These are phyloP conservation scores for Candida krabiensis DNA, from an alignment of 805 yeast genomes.

Conservation along the genomic window DNA sequence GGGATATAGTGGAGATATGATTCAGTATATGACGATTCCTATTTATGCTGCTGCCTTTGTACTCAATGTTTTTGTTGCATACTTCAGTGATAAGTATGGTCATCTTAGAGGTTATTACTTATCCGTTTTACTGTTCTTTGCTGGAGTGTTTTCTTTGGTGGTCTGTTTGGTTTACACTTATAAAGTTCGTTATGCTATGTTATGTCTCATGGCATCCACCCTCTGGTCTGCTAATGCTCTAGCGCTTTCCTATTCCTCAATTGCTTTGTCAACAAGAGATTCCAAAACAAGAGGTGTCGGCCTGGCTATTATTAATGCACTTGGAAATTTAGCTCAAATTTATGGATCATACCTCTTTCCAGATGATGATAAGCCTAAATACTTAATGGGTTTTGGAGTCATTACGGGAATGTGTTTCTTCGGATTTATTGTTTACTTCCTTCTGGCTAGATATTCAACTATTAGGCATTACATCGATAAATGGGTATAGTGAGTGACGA, in stretches of 20 bases:
- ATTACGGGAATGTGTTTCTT: conserved; percentile 17
- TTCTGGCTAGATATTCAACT: conserved; percentile 7
- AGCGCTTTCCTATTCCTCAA: conserved; percentile 55
- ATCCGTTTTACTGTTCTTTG: conserved; percentile 48
- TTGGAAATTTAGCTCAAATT: conserved; percentile 55
- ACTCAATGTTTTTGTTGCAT: conserved; percentile 40
- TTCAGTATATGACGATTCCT: conserved; percentile 59
- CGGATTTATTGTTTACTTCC: conserved; percentile 6
- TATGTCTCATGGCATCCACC: conserved; percentile 55
- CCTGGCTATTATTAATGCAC: conserved; percentile 46
- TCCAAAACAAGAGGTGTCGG: conserved; percentile 19
- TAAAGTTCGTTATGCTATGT: conserved; percentile 56
- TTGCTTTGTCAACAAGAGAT: conserved; percentile 34
- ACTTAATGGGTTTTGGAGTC: conserved; percentile 34
- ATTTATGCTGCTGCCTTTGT: conserved; percentile 51
- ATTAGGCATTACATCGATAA: no score
- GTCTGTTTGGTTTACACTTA: conserved; percentile 7
- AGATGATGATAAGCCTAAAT: conserved; percentile 43
- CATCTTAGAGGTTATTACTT: conserved; percentile 52
- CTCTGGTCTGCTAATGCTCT: conserved; percentile 62
- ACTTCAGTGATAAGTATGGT: conserved; percentile 56
- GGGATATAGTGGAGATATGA: conserved; percentile 47
- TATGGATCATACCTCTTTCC: conserved; percentile 58
- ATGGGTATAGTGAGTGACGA: no score
- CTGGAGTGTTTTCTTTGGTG: conserved; percentile 33